Evolutionary conservation across 1,284 basidiomycete species (phyloP), one percentile per base, ranked within the genome.

Genomic region (Cryptococcus sp.): DNA sequence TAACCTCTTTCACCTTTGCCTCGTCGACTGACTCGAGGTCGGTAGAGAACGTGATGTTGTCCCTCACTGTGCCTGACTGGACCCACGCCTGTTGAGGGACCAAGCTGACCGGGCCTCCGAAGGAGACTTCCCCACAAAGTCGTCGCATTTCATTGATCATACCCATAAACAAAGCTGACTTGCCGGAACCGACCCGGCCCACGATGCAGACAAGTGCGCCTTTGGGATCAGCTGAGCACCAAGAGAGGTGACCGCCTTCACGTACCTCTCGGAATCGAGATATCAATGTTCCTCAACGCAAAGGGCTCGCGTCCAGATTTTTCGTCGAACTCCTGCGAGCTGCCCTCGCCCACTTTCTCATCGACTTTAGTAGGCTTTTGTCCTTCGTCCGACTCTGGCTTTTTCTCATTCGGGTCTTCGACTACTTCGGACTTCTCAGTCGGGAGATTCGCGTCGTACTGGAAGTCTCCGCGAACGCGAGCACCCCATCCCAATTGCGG

Each of bases 81-180:
- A 88, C 84, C 85, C 87, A 91, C 0, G 87, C 78, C 2, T 79
- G 77, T 65, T 90, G 87, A 1, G 84, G 82, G 0, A 85, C 62
- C 62, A 88, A 88, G 1, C 86, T 83, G 4, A 87, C 78, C 0
- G 77, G 72, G 3, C 87, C 84, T 1, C 83, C 82, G 62, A 86
- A 82, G 0, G 73, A 58, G 22, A 83, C 79, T 75, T 67, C 77
- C 10, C 87, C 87, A 4, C 75, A 61, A 4, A 78, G 78, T 60
- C 79, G 80, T 36, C 82, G 78, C 86, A 90, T 89, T 70, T 90
- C 87, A 3, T 86, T 86, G 32, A 90, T 81, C 47, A 87, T 60
- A 0, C 80, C 81, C 60, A 84, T 82, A 5, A 86, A 67, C 25
- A 91, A 72, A 2, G 85, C 85, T 1, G 57, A 60, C 51, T 72